phyloP scores from a whole-genome alignment of 2,329 filamentous ascomycete species.

The Cercospora berteroae region DNA sequence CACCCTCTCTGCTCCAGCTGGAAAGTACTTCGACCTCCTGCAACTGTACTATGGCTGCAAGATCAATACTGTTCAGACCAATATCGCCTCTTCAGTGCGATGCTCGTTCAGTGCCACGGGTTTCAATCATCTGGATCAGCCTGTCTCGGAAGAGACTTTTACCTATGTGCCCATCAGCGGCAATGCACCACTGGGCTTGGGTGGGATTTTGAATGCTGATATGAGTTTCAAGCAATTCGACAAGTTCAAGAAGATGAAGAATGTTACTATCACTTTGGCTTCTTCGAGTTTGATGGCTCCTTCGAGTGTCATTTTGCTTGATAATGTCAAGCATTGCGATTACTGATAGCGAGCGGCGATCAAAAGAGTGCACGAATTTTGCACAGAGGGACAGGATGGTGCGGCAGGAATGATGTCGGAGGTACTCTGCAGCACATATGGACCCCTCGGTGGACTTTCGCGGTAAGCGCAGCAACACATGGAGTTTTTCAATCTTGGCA shows the following conservation, averaged over 20 bases:
- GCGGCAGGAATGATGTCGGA: background rate
- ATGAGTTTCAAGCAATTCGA: background rate
- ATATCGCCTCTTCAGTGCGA: background rate
- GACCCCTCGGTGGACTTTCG: background rate
- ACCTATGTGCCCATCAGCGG: background rate
- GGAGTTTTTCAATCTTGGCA: background rate
- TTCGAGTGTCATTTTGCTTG: background rate
- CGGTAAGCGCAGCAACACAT: background rate
- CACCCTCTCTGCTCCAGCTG: background rate
- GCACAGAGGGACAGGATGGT: background rate
- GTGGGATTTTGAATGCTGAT: background rate
- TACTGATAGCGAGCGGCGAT: background rate
- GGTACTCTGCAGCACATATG: background rate
- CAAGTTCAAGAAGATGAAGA: background rate
- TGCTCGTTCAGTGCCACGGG: background rate
- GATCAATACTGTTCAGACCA: background rate
- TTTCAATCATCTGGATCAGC: background rate
- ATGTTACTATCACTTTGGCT: background rate
- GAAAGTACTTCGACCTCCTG: background rate
- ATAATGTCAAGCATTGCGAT: background rate
- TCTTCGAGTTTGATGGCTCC: background rate
- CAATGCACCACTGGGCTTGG: background rate
- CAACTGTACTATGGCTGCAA: background rate
- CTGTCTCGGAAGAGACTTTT: background rate
- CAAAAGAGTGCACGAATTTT: background rate